Conservation (phyloP, 768 basidiomycete genomes). For the Boletus insuetus region DNA sequence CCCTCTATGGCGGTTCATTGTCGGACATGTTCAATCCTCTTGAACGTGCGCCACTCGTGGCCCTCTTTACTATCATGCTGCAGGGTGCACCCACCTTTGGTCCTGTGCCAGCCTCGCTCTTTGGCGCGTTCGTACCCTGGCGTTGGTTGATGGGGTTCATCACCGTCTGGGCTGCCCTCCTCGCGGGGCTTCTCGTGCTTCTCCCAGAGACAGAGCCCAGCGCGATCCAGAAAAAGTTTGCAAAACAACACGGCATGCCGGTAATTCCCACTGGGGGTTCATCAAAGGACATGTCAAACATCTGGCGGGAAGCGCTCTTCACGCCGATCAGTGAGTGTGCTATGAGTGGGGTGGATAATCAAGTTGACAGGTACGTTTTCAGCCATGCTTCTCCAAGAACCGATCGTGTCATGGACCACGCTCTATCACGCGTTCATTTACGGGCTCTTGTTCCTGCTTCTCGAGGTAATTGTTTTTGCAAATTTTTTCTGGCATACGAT, state of each 20-base stretch:
- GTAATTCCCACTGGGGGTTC: background rate
- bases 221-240: conserved; percentile 18
- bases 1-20: conserved; percentile 30
- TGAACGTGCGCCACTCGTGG: conserved; percentile 28
- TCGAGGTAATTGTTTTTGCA: conserved; percentile 15
- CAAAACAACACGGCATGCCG: conserved; percentile 6
- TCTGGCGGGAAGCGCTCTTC: conserved; percentile 26
- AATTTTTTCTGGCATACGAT: background rate
- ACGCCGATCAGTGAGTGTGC: conserved; percentile 24
- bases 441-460: conserved; percentile 29
- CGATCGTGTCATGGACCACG: conserved; percentile 28
- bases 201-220: conserved; percentile 28
- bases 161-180: conserved; percentile 21
- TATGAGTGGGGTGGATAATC: background rate
- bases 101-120: conserved; percentile 24
- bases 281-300: background rate
- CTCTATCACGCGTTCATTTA: conserved; percentile 28
- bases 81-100: conserved; percentile 31
- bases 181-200: conserved; percentile 11
- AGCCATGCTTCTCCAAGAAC: conserved; percentile 27
- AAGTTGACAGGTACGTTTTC: background rate
- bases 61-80: conserved; percentile 29
- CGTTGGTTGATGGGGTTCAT: conserved; percentile 28
- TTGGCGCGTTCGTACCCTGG: conserved; percentile 23
- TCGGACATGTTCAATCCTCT: conserved; percentile 29